Evolutionary conservation across 768 basidiomycete species (phyloP), one percentile per base, ranked within the genome.

Genomic region (Trametes meyenii): DNA sequence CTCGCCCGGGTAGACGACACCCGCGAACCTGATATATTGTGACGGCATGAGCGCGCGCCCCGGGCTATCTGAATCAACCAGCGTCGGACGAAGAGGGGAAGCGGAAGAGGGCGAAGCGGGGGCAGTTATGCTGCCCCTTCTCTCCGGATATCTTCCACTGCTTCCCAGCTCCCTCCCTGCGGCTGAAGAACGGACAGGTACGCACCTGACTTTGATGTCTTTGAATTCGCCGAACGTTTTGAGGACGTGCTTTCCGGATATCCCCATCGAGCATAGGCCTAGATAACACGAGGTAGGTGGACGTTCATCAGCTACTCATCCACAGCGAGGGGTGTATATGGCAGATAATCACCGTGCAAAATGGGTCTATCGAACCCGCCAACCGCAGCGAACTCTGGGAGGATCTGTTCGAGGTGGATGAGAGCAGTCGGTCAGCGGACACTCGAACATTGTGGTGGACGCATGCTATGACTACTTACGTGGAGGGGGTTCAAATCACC

Each of bases 351-450:
- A 79, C 82, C 91, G 67, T 92, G 91, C 17, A 93, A 77, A 63
- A 93, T 95, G 0, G 96, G 96, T 73, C 86, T 86, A 66, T 94
- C 88, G 73, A 96, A 98, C 0, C 95, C 95, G n/a, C 94, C 96
- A 51, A 96, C 89, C 12, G 90, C 89, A 12, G 97, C 94, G 70
- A 97, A 98, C 60, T 92, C 87, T 0, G 97, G 96, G 54, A 90
- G 85, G 67, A 99, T 94, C 90, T 64, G 38, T 23, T 24, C 6
- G 26, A 16, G n/a, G n/a, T n/a, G n/a, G n/a, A n/a, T 33, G 56
- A 13, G 5, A 35, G 45, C 45, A n/a, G 29, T 5, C 17, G 6
- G 62, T 63, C 48, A 50, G 55, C 13, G 26, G 39, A 44, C 43
- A 26, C 8, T 19, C 17, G 44, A 49, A 43, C 36, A 54, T 21